Conservation (phyloP, 2,329 filamentous ascomycete species). For the Ceratocystis alfenasii region DNA sequence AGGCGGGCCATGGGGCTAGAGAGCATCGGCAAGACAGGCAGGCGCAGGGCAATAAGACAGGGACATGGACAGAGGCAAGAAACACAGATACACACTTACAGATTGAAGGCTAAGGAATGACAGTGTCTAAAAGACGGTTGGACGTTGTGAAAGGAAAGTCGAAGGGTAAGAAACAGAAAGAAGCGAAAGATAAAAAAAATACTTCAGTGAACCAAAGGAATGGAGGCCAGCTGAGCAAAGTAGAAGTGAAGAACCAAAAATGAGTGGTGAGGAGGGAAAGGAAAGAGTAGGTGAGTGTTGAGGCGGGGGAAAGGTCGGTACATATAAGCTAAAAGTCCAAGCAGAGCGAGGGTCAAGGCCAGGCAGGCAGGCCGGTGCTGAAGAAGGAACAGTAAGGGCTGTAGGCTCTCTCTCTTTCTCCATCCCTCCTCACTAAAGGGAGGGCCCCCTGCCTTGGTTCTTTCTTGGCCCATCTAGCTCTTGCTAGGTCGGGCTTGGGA, state of each 20-base stretch:
- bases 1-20: neutral
- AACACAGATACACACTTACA: constrained; percentile 15
- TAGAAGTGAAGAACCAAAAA: constrained; percentile 16
- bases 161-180: constrained; percentile 10
- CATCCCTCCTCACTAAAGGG: neutral
- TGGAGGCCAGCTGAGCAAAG: constrained; percentile 18
- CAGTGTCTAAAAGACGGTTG: constrained; percentile 12
- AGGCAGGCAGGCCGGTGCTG: neutral
- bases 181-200: constrained; percentile 14
- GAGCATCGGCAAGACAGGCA: neutral
- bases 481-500: neutral
- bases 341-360: neutral
- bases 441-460: neutral
- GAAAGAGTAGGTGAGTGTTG: neutral
- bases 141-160: constrained; percentile 6
- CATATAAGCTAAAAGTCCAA: constrained; percentile 5
- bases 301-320: neutral
- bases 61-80: neutral
- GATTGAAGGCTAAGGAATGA: constrained; percentile 19
- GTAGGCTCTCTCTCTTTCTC: neutral
- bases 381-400: neutral
- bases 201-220: constrained; percentile 16
- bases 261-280: constrained; percentile 13
- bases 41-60: neutral
- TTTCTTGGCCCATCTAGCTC: too few relatives aligned